These are phyloP conservation scores for Fusarium siculi DNA, from an alignment of 2,329 filamentous ascomycete species.

Conservation along the genomic window DNA sequence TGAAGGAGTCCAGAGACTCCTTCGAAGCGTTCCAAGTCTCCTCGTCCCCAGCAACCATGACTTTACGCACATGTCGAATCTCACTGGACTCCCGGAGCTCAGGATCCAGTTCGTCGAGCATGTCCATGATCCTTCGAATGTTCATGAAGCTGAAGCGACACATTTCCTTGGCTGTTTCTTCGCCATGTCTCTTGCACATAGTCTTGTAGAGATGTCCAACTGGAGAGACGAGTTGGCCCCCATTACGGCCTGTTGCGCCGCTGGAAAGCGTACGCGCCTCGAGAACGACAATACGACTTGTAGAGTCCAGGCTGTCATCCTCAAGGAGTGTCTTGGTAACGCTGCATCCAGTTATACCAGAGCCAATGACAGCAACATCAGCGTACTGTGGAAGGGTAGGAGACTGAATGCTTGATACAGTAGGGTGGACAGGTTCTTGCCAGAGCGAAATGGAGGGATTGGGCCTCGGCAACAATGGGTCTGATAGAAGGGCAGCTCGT, in stretches of 20 bases:
- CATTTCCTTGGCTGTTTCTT: neutral
- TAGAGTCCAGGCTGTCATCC: neutral
- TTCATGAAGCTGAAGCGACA: neutral
- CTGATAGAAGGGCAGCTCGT: neutral
- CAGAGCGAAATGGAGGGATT: neutral
- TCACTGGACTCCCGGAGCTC: neutral
- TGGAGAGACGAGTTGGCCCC: neutral
- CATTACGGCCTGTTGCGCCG: neutral
- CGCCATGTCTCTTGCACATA: neutral
- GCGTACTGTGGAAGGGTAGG: neutral
- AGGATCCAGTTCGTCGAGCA: neutral
- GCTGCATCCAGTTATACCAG: neutral
- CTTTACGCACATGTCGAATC: neutral
- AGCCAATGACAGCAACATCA: neutral
- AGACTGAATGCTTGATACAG: neutral
- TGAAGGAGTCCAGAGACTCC: neutral
- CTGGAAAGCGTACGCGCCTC: neutral
- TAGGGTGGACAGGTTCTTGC: neutral
- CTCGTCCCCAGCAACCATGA: neutral
- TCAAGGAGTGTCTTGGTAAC: neutral
- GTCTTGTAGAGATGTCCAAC: neutral
- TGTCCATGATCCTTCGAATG: neutral
- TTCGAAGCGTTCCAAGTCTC: neutral
- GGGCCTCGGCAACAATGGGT: neutral
- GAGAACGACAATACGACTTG: fast-evolving